These are phyloP conservation scores for Nakaseomyces glabratus DNA, from an alignment of 1,139 yeast species.

Conservation along the genomic window DNA sequence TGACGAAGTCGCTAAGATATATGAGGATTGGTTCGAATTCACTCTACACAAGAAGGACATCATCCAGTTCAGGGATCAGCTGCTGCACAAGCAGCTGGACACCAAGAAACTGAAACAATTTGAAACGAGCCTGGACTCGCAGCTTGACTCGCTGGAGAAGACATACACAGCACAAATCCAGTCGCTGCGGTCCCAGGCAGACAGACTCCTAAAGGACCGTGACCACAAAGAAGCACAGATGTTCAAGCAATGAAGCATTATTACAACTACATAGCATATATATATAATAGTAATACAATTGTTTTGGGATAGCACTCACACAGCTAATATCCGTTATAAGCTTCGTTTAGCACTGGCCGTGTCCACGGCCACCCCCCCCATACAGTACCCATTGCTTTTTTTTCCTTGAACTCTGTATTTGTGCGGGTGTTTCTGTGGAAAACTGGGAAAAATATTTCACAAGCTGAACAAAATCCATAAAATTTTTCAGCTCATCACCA, in stretches of 20 bases:
- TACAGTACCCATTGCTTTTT: no score
- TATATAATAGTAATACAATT: background rate
- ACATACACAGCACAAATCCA: background rate
- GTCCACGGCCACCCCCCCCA: no score
- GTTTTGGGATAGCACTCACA: no score
- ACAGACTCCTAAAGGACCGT: background rate
- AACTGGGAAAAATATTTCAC: no score
- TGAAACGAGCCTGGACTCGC: background rate
- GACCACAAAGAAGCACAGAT: conserved; percentile 6
- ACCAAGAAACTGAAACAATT: background rate
- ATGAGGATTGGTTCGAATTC: conserved; percentile 19
- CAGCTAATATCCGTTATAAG: no score
- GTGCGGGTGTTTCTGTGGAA: no score
- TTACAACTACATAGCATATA: background rate
- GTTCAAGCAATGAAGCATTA: conserved; percentile 2
- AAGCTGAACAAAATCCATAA: no score
- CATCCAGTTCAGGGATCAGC: conserved; percentile 9
- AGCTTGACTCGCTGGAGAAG: conserved; percentile 1
- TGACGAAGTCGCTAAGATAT: conserved; percentile 10
- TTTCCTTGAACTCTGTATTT: no score
- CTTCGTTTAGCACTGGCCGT: no score
- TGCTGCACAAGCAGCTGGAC: background rate
- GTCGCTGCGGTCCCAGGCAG: background rate
- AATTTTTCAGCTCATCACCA: no score
- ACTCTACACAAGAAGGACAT: conserved; percentile 20